Evolutionary conservation across 495 filamentous ascomycete species (phyloP), one percentile per base, ranked within the genome.

Genomic region (Hypomontagnella monticulosa): DNA sequence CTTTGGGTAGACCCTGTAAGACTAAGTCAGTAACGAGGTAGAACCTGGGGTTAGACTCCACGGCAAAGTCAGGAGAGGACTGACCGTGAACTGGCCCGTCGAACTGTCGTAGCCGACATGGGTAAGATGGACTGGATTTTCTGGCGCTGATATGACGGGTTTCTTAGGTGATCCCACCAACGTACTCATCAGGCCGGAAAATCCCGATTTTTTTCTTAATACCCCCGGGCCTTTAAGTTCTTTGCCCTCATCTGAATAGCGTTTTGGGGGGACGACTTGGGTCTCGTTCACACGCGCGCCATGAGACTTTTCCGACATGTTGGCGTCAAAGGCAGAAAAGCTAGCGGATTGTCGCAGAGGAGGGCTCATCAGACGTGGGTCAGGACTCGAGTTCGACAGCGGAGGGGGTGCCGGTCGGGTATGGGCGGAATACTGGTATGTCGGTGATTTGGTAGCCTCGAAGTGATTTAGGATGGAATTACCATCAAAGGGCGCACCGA

Each of bases 51-150:
- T 47, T 54, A 51, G 61, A 60, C 50, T 50, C 15, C 38, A 70
- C 36, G 52, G 41, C 16, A 37, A 50, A 50, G 42, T 30, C 12
- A 33, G 43, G 20, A 27, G 41, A 30, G 62, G 38, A 88, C 91
- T 62, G 84, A 96, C 92, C 34, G 95, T 99, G 75, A 97, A 99
- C 76, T 97, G 91, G 56, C 95, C 95, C 3, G 95, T 99, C 67
- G 92, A 85, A 78, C 96, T 96, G 76, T 99, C 93, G 75, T 97
- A 97, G 48, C 96, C 93, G 54, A 99, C 95, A 73, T 99, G 95
- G 41, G 96, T 99, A 53, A 99, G 90, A 75, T 99, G 95, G 23
- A 98, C 93, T 9, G 96, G 96, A 73, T 99, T 97, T 76, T 97
- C 93, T 40, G 95, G 95, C 7, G 91, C 89, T 4, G 95, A 98